phyloP scores from a whole-genome alignment of 352 stramenopile species.

The Phytophthora idaei region DNA sequence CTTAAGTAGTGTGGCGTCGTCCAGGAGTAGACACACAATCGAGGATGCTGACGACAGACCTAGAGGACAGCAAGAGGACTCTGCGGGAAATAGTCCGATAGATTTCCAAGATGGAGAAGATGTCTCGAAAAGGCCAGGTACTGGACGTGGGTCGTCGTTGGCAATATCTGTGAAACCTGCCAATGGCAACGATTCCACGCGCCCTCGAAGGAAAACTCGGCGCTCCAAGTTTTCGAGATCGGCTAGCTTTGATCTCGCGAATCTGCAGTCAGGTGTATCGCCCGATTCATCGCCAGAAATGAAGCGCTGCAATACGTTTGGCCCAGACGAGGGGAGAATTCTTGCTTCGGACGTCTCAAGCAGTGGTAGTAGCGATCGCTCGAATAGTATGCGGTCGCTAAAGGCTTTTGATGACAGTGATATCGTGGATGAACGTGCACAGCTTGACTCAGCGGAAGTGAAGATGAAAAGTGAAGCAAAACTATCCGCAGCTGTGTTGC shows the following conservation, averaged over 20 bases:
- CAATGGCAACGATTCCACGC: slow-evolving; percentile 1
- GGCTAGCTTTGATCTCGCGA: slow-evolving; percentile 77
- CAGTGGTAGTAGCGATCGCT: slow-evolving; percentile 27
- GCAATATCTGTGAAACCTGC: slow-evolving; percentile 8
- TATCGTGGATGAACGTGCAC: slow-evolving; percentile 63
- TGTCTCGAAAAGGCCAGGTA: background rate
- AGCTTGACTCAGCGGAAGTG: slow-evolving; percentile 33
- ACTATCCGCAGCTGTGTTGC: slow-evolving; percentile 66
- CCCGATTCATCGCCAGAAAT: slow-evolving; percentile 28
- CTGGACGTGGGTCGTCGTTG: slow-evolving; percentile 9
- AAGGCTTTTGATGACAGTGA: slow-evolving; percentile 87
- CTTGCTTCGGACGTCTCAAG: slow-evolving; percentile 17
- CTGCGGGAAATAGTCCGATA: slow-evolving; percentile 17
- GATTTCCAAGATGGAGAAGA: slow-evolving; percentile 16
- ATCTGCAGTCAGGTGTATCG: slow-evolving; percentile 38
- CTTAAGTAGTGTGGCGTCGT: slow-evolving; percentile 31
- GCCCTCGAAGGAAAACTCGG: slow-evolving; percentile 23
- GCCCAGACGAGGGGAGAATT: slow-evolving; percentile 17
- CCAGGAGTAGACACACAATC: slow-evolving; percentile 26
- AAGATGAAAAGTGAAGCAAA: slow-evolving; percentile 42
- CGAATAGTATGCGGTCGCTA: slow-evolving; percentile 39
- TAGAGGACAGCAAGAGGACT: slow-evolving; percentile 14
- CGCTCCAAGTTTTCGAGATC: slow-evolving; percentile 73
- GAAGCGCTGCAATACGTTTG: slow-evolving; percentile 39
- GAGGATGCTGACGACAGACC: slow-evolving; percentile 33